Evolutionary conservation across 352 stramenopile species (phyloP).

Genomic region (Albugo candida): DNA sequence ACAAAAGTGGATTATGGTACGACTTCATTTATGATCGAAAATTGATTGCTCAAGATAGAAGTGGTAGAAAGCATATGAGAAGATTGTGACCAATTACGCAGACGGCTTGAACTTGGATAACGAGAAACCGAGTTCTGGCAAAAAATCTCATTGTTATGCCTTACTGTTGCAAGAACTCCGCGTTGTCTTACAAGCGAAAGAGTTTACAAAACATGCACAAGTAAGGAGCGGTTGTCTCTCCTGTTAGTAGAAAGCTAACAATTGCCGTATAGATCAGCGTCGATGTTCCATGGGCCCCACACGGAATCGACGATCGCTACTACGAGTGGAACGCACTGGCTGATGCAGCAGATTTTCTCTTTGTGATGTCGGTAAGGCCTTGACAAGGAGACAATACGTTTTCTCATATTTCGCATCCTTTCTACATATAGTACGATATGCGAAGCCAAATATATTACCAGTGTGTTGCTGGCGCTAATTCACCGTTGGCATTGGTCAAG

Average conservation of each 20-base stretch:
- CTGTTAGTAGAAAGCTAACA: background rate
- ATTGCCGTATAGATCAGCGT: slow-evolving; percentile 37
- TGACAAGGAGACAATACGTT: background rate
- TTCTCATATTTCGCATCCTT: background rate
- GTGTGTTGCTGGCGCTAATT: slow-evolving; percentile 75
- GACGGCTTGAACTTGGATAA: slow-evolving; percentile 76
- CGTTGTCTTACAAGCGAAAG: slow-evolving; percentile 21
- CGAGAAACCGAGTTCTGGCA: slow-evolving; percentile 36
- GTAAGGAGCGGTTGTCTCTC: slow-evolving; percentile 8
- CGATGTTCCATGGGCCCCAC: slow-evolving; percentile 59
- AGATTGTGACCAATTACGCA: slow-evolving; percentile 41
- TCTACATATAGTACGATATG: slow-evolving; percentile 77
- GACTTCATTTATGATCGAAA: background rate
- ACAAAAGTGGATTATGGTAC: slow-evolving; percentile 32
- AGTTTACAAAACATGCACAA: slow-evolving; percentile 40
- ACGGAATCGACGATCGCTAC: slow-evolving; percentile 58
- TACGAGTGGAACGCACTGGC: slow-evolving; percentile 65
- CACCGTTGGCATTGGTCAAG: slow-evolving; percentile 42
- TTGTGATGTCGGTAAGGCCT: slow-evolving; percentile 70
- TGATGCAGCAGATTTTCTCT: slow-evolving; percentile 56
- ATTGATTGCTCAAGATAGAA: background rate
- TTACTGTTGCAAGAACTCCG: slow-evolving; percentile 45
- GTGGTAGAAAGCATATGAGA: slow-evolving; percentile 23
- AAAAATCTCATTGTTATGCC: slow-evolving; percentile 22
- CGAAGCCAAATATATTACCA: slow-evolving; percentile 80